Base-by-base conservation (phyloP, 2,329 filamentous ascomycete genomes). In the Colletotrichum acutatum region DNA sequence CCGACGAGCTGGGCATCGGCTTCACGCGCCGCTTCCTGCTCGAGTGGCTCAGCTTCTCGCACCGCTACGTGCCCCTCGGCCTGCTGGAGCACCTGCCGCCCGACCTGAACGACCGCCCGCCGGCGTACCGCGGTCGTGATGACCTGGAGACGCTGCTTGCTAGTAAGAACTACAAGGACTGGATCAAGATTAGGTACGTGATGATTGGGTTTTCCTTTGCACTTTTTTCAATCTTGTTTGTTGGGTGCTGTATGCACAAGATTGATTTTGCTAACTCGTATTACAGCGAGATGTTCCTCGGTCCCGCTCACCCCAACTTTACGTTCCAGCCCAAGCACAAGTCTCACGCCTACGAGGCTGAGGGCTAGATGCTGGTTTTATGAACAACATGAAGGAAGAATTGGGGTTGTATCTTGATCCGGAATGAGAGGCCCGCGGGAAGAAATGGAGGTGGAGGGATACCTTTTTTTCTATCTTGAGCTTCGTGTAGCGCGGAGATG, bases 251-350 rank as follows among this genome's bases (percentile, higher is more conserved):
- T 49, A 7, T 16, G 61, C 12, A 14, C 54, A 9, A 37, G 11
- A 2, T 6, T 16, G 2, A 4, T 4, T 57, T 56, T 73, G 16
- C 74, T 77, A 67, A 77, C 72, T 49, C 68, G 6, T 78, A 54
- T 74, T 8, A 64, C 73, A 98, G 96, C 82, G 97, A 99, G 82
- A 98, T 99, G 95, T 99, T 97, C 86, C 88, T 99, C 22, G 97
- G 97, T 8, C 95, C 95, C 58, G 94, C 95, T 7, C 94, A 97
- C 77, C 91, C 94, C 52, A 93, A 94, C 78, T 99, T 98, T 88
- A 92, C 93, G 76, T 99, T 98, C 84, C 91, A 96, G 84, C 97
- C 97, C 3, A 99, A 99, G 87, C 97, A 99, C 86, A 98, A 98
- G 87, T 97, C 94, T 59, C 97, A 97, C 80, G 90, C 92, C 66